Base-by-base conservation (phyloP, 2,329 filamentous ascomycete species). In the Diaporthe batatas region DNA sequence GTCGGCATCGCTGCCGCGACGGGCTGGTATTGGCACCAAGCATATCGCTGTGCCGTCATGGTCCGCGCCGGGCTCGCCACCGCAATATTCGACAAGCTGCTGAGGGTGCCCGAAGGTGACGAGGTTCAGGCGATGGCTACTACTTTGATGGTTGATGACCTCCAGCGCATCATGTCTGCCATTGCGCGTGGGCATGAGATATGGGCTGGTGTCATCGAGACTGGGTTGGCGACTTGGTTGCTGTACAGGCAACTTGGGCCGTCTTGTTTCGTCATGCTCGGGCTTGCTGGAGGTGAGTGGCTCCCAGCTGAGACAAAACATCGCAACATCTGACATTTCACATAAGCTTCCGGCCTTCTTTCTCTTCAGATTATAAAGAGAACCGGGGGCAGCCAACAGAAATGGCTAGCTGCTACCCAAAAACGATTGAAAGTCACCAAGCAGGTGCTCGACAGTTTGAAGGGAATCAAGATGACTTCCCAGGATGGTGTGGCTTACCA, bases 361-460 rank as follows among this genome's bases (percentile, higher is more conserved):
- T 62, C 57, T 42, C 36, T 62, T 39, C 36, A 44, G 21, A 62
- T 62, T 25, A 62, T 62, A 12, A 62, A 62, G 34, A 44, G 44
- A 16, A 42, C 57, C 36, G 57, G 57, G 23, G 39, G 57, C 25
- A 44, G 57, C 57, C 57, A 76, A 47, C 67, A 74, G 18, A n/a
- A 68, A 23, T 76, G 74, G 74, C 54, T 74, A 12, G 72, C 73
- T 29, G 74, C 75, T 14, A 76, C 68, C 10, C 74, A 76, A 25
- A 72, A 34, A 47, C 59, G 73, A 58, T 70, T 76, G 11, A 70
- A 70, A 47, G 58, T 68, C 23, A 76, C 75, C 44, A 76, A 75
- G 59, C 58, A 76, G 67, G 75, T 76, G 72, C 74, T 76, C n/a
- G 73, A 73, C 16, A 76, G 71, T n/a, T 29, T 76, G 16, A 76